Evolutionary conservation across 2,329 filamentous ascomycete species (phyloP).

Genomic region (Mariannaea elegans): DNA sequence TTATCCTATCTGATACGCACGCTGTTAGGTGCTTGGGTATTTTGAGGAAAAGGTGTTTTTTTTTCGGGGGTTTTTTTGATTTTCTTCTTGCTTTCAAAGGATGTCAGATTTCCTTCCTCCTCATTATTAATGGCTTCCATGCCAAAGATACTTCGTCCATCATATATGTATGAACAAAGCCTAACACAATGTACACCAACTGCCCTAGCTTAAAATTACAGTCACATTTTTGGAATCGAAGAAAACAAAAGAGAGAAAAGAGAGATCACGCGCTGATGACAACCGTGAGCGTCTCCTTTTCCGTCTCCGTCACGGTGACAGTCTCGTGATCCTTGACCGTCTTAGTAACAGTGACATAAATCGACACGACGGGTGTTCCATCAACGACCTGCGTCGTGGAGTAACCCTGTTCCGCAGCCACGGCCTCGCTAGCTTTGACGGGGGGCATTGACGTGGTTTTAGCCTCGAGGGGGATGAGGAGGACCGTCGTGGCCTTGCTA

Average conservation of each 20-base stretch:
- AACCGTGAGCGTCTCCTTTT: conserved; percentile 44
- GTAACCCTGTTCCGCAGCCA: conserved; percentile 24
- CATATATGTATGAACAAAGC: conserved; percentile 1
- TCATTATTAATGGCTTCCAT: conserved; percentile 8
- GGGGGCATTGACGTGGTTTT: conserved; percentile 15
- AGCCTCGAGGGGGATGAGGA: conserved; percentile 41
- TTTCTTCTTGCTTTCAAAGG: neutral
- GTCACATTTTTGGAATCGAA: neutral
- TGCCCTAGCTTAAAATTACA: conserved; percentile 9
- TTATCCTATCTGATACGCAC: conserved; percentile 8
- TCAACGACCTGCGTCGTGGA: conserved; percentile 40
- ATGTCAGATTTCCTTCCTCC: conserved; percentile 5
- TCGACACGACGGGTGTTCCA: conserved; percentile 47
- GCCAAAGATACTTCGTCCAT: too few species aligned
- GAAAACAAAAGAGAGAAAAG: neutral
- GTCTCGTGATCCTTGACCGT: conserved; percentile 43
- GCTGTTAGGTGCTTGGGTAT: conserved; percentile 3
- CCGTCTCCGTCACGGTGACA: conserved; percentile 37
- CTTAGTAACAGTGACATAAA: conserved; percentile 49
- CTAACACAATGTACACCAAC: conserved; percentile 15
- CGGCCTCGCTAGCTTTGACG: conserved; percentile 14
- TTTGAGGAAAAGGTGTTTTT: neutral
- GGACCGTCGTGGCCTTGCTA: conserved; percentile 34
- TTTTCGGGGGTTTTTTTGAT: neutral
- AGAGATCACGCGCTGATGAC: conserved; percentile 38